Conservation (phyloP, 2,329 filamentous ascomycete genomes). For the Periconia macrospinosa region DNA sequence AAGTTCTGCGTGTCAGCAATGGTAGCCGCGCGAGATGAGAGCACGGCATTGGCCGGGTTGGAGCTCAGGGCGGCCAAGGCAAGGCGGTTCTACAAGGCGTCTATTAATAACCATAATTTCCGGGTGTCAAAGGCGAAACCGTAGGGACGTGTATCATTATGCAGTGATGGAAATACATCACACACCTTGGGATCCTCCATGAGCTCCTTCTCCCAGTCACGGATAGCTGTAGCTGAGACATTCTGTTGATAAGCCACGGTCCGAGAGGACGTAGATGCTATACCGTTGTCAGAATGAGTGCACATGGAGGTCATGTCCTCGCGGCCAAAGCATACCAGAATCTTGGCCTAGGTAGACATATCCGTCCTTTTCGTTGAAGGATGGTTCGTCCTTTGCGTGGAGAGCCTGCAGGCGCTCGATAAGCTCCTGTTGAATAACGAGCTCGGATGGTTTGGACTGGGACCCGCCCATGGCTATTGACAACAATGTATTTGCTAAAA, state of each 20-base stretch:
- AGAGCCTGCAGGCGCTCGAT: conserved; percentile 48
- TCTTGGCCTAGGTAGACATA: conserved; percentile 57
- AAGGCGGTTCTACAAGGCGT: conserved; percentile 61
- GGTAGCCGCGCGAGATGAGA: conserved; percentile 64
- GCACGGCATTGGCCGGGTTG: conserved; percentile 66
- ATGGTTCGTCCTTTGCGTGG: conserved; percentile 47
- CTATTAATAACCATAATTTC: not conserved
- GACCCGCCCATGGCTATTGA: conserved; percentile 35
- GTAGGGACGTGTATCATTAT: not conserved
- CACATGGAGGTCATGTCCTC: not conserved
- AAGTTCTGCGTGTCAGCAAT: conserved; percentile 77
- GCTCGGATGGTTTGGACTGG: conserved; percentile 38
- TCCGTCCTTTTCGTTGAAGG: conserved; percentile 53
- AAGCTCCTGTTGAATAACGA: conserved; percentile 43
- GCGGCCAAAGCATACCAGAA: conserved; percentile 33
- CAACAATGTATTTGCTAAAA: not conserved
- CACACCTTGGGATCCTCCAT: conserved; percentile 66
- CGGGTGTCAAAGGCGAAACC: not conserved
- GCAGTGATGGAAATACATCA: too few species aligned
- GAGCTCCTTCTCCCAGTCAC: conserved; percentile 63
- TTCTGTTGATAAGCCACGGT: conserved; percentile 32
- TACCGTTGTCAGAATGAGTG: conserved; percentile 12
- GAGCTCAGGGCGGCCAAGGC: conserved; percentile 73
- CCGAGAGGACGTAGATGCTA: conserved; percentile 21
- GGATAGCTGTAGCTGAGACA: conserved; percentile 56